Conservation (phyloP, 495 filamentous ascomycete species). For the Niebla homalea region DNA sequence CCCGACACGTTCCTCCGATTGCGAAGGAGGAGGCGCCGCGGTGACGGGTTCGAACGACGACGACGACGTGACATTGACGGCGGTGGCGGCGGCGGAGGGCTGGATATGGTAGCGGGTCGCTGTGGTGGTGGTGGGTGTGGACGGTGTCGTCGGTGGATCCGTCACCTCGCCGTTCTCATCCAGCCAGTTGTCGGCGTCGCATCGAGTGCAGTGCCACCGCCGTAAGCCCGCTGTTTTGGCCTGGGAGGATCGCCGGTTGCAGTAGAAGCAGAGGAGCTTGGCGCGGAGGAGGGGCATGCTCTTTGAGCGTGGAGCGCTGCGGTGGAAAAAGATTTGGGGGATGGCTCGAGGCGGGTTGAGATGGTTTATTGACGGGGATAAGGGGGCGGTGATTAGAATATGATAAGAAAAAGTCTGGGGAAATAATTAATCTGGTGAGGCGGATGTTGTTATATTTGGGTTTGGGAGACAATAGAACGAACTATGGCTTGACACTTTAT, state of each 20-base stretch:
- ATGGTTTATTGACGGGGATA: too few species aligned
- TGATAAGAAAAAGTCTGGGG: too few species aligned
- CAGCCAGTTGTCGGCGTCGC: slow-evolving; percentile 71
- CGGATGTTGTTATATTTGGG: too few species aligned
- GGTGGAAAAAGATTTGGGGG: background rate
- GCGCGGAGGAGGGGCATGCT: slow-evolving; percentile 20
- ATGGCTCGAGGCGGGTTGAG: too few species aligned
- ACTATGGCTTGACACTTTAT: too few species aligned
- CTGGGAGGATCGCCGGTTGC: slow-evolving; percentile 46
- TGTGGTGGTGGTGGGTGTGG: slow-evolving; percentile 22
- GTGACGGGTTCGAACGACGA: slow-evolving; percentile 17
- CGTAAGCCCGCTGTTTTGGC: slow-evolving; percentile 36
- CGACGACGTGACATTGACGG: slow-evolving; percentile 22
- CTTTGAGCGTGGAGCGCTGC: too few species aligned
- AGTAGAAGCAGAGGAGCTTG: slow-evolving; percentile 64
- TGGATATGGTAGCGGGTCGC: slow-evolving; percentile 13
- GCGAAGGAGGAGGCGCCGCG: too few species aligned
- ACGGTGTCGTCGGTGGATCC: slow-evolving; percentile 59
- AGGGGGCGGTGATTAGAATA: too few species aligned
- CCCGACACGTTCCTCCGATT: slow-evolving; percentile 19
- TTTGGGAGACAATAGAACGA: too few species aligned
- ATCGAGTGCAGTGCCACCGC: slow-evolving; percentile 56
- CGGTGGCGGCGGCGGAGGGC: background rate
- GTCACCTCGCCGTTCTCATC: slow-evolving; percentile 77
- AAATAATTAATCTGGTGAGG: too few species aligned